Conservation (phyloP, 805 yeast species). For the Yarrowia sp. region DNA sequence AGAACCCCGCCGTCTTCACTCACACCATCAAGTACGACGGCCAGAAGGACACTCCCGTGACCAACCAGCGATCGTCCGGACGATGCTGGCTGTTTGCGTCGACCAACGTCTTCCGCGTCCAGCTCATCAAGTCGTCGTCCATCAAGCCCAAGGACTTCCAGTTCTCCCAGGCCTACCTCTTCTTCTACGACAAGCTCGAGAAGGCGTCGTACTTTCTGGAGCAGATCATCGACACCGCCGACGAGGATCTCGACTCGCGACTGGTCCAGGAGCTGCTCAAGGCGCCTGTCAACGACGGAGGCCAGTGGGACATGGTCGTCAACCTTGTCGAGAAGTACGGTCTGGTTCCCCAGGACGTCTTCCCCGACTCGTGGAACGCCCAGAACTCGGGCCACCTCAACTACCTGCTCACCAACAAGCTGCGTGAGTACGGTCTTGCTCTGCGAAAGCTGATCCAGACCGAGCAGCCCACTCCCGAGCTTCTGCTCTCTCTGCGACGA, state of each 20-base stretch:
- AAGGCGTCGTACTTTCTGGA: slow-evolving; percentile 78
- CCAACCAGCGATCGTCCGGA: slow-evolving; percentile 73
- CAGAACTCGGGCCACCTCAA: slow-evolving; percentile 55
- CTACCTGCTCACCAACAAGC: slow-evolving; percentile 60
- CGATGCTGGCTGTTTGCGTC: slow-evolving; percentile 90
- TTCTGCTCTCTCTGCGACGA: slow-evolving; percentile 1
- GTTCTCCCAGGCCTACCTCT: slow-evolving; percentile 73
- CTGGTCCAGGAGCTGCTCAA: slow-evolving; percentile 61
- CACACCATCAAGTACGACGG: slow-evolving; percentile 50
- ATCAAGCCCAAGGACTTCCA: slow-evolving; percentile 57
- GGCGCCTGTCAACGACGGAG: slow-evolving; percentile 78
- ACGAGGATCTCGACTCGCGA: slow-evolving; percentile 66
- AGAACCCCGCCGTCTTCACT: slow-evolving; percentile 42
- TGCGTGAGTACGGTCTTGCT: slow-evolving; percentile 74
- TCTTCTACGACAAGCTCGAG: slow-evolving; percentile 83
- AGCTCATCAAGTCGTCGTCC: slow-evolving; percentile 58
- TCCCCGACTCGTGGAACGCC: slow-evolving; percentile 65
- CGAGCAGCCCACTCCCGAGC: slow-evolving; percentile 36
- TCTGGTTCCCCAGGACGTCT: slow-evolving; percentile 67
- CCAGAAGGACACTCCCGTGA: slow-evolving; percentile 49
- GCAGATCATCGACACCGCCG: slow-evolving; percentile 66
- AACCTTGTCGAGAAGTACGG: slow-evolving; percentile 80
- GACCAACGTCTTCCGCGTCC: slow-evolving; percentile 65
- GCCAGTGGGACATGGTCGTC: slow-evolving; percentile 82
- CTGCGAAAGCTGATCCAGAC: slow-evolving; percentile 51